Base-by-base conservation (phyloP, 441 rosid species). In the Brassica balearica region DNA sequence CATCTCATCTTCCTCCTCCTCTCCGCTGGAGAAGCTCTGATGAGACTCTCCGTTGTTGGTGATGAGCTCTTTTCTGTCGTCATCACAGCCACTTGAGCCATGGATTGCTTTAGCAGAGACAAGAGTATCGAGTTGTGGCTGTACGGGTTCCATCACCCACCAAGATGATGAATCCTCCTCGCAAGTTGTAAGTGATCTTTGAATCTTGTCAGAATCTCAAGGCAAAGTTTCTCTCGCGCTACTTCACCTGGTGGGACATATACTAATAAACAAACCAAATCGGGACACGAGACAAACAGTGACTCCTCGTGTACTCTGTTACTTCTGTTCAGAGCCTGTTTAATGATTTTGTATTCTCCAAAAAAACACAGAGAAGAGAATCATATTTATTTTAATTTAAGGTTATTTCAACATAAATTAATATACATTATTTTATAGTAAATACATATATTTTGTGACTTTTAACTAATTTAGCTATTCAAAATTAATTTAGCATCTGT, bases 91-190 rank as follows among this genome's bases (percentile, higher is more conserved):
- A 71, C 55, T 65, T 27, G 73, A 65, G 69, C 19, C 53, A 55
- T 74, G 29, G 62, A 19, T 63, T 64, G 66, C 68, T 76, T 53
- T 76, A 78, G 22, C 9, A 15, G 22, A 53, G 59, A 53, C 59
- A 53, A 51, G 72, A 64, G 76, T 79, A 11, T 80, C 84, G 84
- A 84, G 77, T 38, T 85, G 87, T 19, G 65, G 58, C 60, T 72
- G 82, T 79, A 72, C 58, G 59, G 87, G 20, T 76, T 86, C 86
- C 98, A 93, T 93, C 77, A 80, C 55, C 41, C 43, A 27, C 55
- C 43, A 27, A 55, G 78, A 63, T 38, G 71, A 74, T 20, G 71
- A 74, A 56, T 69, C 75, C 74, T 80, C 80, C 56, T 48, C 56
- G 53, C 56, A 48, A 48, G 56, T 48, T n/a, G 56, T 12, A 43